These are phyloP conservation scores for Martensiomyces pterosporus DNA, from an alignment of 192 early-diverging fungal species.

Conservation along the genomic window DNA sequence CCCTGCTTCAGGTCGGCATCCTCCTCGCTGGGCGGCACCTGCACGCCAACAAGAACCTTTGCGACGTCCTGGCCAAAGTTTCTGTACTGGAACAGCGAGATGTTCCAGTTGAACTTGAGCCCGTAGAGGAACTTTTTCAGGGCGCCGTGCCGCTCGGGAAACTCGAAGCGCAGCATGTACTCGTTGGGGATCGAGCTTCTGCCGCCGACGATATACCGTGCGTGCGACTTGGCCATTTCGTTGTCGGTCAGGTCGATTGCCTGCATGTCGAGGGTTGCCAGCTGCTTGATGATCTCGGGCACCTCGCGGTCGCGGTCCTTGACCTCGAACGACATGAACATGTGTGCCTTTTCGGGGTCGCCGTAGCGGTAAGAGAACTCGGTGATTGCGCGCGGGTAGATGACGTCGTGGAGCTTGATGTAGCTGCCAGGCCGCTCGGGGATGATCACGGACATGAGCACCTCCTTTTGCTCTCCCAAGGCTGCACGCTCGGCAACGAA, in stretches of 20 bases:
- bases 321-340: conserved; percentile 87
- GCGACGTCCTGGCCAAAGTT: conserved; percentile 96
- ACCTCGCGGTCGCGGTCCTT: conserved; percentile 68
- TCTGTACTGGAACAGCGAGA: conserved; percentile 94
- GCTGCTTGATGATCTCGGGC: conserved; percentile 58
- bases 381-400: conserved; percentile 83
- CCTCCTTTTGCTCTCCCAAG: conserved; percentile 91
- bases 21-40: conserved; percentile 68
- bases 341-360: conserved; percentile 71
- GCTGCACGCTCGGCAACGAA: conserved; percentile 96
- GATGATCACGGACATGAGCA: conserved; percentile 84
- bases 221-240: conserved; percentile 96
- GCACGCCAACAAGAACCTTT: conserved; percentile 89
- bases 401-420: conserved; percentile 69
- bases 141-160: conserved; percentile 94
- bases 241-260: conserved; percentile 85
- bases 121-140: conserved; percentile 79
- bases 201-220: conserved; percentile 89
- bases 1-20: conserved; percentile 13
- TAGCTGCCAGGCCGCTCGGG: conserved; percentile 90
- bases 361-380: conserved; percentile 86
- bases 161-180: conserved; percentile 89
- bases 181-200: conserved; percentile 75
- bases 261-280: conserved; percentile 60
- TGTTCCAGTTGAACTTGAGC: conserved; percentile 65